Evolutionary conservation across 163 green algal genomes (phyloP).

Genomic region (Dunaliella salina): DNA sequence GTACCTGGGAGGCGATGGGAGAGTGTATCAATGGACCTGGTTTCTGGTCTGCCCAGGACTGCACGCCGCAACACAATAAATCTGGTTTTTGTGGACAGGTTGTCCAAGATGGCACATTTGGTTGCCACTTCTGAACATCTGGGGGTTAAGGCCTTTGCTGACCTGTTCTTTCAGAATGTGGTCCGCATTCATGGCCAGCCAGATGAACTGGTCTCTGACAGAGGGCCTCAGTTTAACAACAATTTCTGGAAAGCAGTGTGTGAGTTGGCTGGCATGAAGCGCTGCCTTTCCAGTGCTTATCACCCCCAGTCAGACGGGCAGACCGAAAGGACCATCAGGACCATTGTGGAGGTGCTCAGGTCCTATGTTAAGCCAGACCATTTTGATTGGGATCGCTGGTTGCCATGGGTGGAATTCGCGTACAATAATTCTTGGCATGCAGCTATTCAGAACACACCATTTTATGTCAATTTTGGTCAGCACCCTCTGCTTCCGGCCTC

Average conservation of each 20-base stretch:
- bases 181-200: constrained; percentile 27
- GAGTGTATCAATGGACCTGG: constrained; percentile 1
- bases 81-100: constrained; percentile 30
- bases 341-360: not conserved
- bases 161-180: constrained; percentile 11
- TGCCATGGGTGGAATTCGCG: not conserved
- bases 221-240: constrained; percentile 31
- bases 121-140: constrained; percentile 18
- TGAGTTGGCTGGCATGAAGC: not conserved
- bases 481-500: not conserved
- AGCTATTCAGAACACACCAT: not conserved
- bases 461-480: not conserved
- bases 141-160: not conserved
- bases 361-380: not conserved
- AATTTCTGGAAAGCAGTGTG: constrained; percentile 32
- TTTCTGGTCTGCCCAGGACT: constrained; percentile 15
- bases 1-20: not conserved
- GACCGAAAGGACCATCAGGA: constrained; percentile 42
- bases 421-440: not conserved
- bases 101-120: constrained; percentile 51
- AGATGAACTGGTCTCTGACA: constrained; percentile 38
- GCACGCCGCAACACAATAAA: not conserved
- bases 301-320: constrained; percentile 45
- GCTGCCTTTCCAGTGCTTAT: constrained; percentile 15
- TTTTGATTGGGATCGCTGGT: not conserved